Conservation (phyloP, 1,284 basidiomycete species). For the Ustilago vetiveriae region DNA sequence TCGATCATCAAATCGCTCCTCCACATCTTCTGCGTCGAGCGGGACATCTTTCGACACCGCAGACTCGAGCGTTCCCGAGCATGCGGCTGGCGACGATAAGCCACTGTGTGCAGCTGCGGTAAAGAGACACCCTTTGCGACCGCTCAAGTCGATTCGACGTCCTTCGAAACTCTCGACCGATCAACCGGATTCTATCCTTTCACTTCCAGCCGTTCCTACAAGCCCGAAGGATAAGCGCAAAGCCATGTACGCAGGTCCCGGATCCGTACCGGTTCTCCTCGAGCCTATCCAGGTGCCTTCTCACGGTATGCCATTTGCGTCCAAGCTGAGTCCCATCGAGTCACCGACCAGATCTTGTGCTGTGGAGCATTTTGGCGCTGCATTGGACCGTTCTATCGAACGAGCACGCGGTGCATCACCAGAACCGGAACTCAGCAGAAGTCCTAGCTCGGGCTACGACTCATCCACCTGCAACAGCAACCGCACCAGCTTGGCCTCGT, state of each 20-base stretch:
- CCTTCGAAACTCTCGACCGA: constrained; percentile 13
- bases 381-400: constrained; percentile 9
- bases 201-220: not conserved
- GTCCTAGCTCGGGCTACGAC: constrained; percentile 24
- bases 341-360: constrained; percentile 6
- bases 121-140: constrained; percentile 19
- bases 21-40: constrained; percentile 3
- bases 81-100: constrained; percentile 5
- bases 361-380: constrained; percentile 14
- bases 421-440: constrained; percentile 29
- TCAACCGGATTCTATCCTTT: not conserved
- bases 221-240: constrained; percentile 37
- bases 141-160: constrained; percentile 28
- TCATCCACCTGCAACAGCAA: constrained; percentile 10
- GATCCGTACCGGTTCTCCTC: constrained; percentile 9
- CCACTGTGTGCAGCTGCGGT: constrained; percentile 3
- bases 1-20: constrained; percentile 11
- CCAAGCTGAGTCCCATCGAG: constrained; percentile 4
- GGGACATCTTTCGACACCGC: not conserved
- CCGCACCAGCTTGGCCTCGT: constrained; percentile 16
- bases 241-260: constrained; percentile 22
- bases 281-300: constrained; percentile 3
- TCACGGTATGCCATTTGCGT: not conserved
- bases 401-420: constrained; percentile 8
- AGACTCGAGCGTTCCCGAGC: not conserved